Base-by-base conservation (phyloP, 805 yeast species). In the Myxozyma nipponensis region DNA sequence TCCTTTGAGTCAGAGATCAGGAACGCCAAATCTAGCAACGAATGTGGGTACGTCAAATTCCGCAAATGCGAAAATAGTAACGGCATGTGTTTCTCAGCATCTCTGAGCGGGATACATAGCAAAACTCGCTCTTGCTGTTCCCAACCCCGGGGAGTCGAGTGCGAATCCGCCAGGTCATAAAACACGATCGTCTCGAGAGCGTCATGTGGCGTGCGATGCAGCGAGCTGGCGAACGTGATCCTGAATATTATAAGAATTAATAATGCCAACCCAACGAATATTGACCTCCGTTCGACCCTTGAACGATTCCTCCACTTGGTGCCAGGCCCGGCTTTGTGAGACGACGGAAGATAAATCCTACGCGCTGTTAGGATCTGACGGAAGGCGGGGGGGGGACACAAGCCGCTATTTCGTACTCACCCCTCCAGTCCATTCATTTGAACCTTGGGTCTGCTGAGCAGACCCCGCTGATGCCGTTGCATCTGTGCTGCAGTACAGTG, bases 61-160 rank as follows among this genome's bases (percentile, higher is more conserved):
- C 70, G 72, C 83, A 90, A 75, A 68, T 89, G 95, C 28, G 80
- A 77, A 64, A 89, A 90, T 62, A 90, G 87, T 86, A 88, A 82
- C 38, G 93, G 91, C 66, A 89, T 73, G 72, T 88, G 96, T 18
- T 83, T 79, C 2, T 90, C 85, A 1, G 97, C 97, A 66, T 90
- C 96, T 71, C 97, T 79, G 59, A 89, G 73, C 4, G 97, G 97
- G 9, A 90, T 95, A 59, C 91, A 81, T 59, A 87, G 86, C 51
- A 89, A 71, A 19, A 89, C 83, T 43, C 95, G 74, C 64, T 90
- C 96, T 13, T 77, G 79, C 42, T 89, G 89, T 6, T 17, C 40
- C 85, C 86, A 61, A 89, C 83, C 72, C 89, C 90, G 72, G 21
- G 46, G 19, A 3, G 49, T 42, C 15, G 52, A 32, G 6, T 17